Conservation (phyloP, 2,329 filamentous ascomycete species). For the Calycina herbarum region DNA sequence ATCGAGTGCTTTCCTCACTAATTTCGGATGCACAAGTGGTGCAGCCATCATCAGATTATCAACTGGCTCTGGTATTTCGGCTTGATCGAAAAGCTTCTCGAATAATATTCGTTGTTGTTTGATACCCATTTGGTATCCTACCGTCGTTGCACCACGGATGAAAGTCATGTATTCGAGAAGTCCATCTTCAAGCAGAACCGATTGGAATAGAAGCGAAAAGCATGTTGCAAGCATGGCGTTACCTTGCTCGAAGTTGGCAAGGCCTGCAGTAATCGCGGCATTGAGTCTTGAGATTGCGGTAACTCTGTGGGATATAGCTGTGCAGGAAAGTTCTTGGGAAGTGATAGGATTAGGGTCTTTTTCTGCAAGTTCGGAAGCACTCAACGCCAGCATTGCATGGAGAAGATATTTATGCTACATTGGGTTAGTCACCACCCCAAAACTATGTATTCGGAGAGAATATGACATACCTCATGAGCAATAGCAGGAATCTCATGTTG, state of each 20-base stretch:
- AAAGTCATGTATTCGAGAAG: conserved; percentile 62
- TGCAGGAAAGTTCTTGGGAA: conserved; percentile 35
- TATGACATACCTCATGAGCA: conserved; percentile 57
- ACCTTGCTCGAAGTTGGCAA: conserved; percentile 50
- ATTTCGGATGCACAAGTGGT: conserved; percentile 47
- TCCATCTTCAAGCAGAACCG: conserved; percentile 56
- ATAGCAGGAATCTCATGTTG: conserved; percentile 66
- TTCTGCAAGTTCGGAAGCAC: conserved; percentile 60
- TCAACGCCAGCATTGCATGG: conserved; percentile 67
- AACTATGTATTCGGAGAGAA: no score
- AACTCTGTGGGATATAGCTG: conserved; percentile 64
- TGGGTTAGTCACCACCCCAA: neutral
- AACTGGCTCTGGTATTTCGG: conserved; percentile 42
- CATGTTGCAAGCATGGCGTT: conserved; percentile 62
- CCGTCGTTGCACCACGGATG: conserved; percentile 56
- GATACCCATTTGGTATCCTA: conserved; percentile 56
- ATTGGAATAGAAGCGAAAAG: conserved; percentile 60
- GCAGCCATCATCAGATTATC: conserved; percentile 47
- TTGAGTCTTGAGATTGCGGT: conserved; percentile 60
- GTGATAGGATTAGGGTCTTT: conserved; percentile 42
- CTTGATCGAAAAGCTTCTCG: conserved; percentile 46
- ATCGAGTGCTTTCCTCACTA: conserved; percentile 48
- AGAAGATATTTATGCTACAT: conserved; percentile 65
- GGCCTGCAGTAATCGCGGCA: conserved; percentile 37
- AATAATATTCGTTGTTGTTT: conserved; percentile 51